Base-by-base conservation (phyloP, 306 rosid species). In the Vicia villosa region DNA sequence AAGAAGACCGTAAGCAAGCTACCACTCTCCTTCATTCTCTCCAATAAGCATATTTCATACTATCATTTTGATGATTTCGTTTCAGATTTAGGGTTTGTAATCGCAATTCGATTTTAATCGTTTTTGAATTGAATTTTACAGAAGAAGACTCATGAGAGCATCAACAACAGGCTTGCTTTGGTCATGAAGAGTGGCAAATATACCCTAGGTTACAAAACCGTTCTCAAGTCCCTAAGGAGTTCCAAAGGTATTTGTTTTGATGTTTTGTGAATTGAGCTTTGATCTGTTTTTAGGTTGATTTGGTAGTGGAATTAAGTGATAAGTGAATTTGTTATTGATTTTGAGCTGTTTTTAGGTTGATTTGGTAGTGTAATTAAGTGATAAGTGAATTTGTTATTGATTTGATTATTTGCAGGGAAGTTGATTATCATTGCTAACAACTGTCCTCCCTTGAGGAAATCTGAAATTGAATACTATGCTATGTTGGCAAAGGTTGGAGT, bases 121-220 rank as follows among this genome's bases (percentile, higher is more conserved):
- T 22, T 15, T 21, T 51, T 20, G 69, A 3, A 24, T 24, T 24
- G 28, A 24, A 24, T 24, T 1, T 24, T 24, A 4, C 85, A 83
- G 84, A 90, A 90, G 89, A 90, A 90, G 91, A 90, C 95, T 4
- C 96, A 90, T 77, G 96, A 90, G 88, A 86, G 87, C 75, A 90
- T 90, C 38, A 90, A 87, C 87, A 90, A 88, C 80, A 86, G 95
- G 86, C 95, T 86, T 19, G 96, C 96, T 68, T 92, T 89, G 63
- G 96, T 89, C 10, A 86, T 89, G 96, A 89, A 89, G 96, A 89
- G 96, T 55, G 96, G 96, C 14, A 89, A 89, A 63, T 89, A 57
- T 24, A 89, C 96, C 3, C 78, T 89, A 63, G 92, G 97, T 2
- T 90, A 88, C 66, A 90, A 90, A 61, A 90, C 97, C 9, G 95